phyloP scores from a whole-genome alignment of 108 stramenopile genomes.

The Conticribra guillardii region DNA sequence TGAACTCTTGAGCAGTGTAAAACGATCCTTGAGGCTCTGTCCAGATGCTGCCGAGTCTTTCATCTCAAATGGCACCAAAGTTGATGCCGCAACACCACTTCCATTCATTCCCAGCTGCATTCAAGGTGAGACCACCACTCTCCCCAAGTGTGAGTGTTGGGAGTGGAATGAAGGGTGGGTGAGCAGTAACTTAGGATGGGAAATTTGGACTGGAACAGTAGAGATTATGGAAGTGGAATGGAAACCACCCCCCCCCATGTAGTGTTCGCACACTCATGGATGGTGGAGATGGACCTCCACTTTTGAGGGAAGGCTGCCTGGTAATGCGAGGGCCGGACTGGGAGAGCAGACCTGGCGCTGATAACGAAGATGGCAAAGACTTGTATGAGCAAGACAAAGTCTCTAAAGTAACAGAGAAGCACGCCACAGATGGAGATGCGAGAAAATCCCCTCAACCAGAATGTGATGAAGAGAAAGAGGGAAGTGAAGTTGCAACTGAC shows the following conservation, averaged over 20 bases:
- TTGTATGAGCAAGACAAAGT: constrained; percentile 73
- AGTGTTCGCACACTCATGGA: constrained; percentile 80
- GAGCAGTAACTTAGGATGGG: constrained; percentile 65
- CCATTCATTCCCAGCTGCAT: constrained; percentile 25
- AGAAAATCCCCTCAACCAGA: constrained; percentile 15
- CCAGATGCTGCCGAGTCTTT: background rate
- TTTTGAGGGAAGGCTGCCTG: constrained; percentile 71
- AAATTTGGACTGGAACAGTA: constrained; percentile 72
- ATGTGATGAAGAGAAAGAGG: constrained; percentile 4
- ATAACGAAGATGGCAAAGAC: constrained; percentile 78
- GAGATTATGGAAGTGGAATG: constrained; percentile 69
- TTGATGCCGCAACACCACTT: constrained; percentile 75
- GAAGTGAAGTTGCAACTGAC: constrained; percentile 17
- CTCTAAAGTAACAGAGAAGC: constrained; percentile 58
- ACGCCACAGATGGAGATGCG: constrained; percentile 24
- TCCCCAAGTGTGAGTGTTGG: constrained; percentile 43
- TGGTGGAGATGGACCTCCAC: constrained; percentile 88
- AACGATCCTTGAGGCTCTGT: constrained; percentile 26
- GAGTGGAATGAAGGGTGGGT: constrained; percentile 76
- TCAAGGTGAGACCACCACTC: background rate
- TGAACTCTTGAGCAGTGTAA: constrained; percentile 72
- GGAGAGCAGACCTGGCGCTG: constrained; percentile 34
- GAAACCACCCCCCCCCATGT: constrained; percentile 67
- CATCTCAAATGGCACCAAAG: constrained; percentile 37
- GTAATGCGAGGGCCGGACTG: constrained; percentile 84